Conservation (phyloP, 2,329 filamentous ascomycete species). For the Conoideocrella luteorostrata region DNA sequence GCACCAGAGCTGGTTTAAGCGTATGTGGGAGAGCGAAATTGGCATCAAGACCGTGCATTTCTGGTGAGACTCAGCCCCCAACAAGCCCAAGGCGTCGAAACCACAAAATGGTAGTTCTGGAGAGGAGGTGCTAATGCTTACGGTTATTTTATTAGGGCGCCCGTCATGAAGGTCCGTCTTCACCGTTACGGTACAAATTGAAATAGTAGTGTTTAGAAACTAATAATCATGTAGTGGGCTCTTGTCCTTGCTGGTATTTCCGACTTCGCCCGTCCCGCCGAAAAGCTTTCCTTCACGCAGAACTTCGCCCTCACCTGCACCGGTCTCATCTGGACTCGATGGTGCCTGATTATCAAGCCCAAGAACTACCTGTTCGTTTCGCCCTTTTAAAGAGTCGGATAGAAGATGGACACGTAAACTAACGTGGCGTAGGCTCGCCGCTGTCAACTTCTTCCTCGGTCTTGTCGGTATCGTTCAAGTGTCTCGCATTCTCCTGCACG, state of each 20-base stretch:
- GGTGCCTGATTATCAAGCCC: slow-evolving; percentile 96
- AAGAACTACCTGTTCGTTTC: slow-evolving; percentile 73
- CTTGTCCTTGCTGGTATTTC: slow-evolving; percentile 87
- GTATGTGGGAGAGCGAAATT: slow-evolving; percentile 76
- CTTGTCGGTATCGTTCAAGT: slow-evolving; percentile 80
- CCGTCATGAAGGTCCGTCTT: slow-evolving; percentile 68
- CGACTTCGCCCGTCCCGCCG: slow-evolving; percentile 84
- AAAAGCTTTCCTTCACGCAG: slow-evolving; percentile 88
- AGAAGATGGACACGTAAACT: background rate
- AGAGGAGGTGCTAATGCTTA: too few relatives aligned
- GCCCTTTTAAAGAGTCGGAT: background rate
- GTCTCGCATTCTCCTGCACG: slow-evolving; percentile 64
- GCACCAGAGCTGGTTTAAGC: slow-evolving; percentile 57
- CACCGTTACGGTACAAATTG: slow-evolving; percentile 4
- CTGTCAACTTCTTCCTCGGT: slow-evolving; percentile 97
- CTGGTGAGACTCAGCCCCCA: slow-evolving; percentile 55
- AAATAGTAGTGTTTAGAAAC: too few relatives aligned
- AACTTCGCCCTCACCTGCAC: slow-evolving; percentile 87
- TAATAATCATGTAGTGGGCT: slow-evolving; percentile 74
- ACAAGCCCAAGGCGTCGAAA: background rate
- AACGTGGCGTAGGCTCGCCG: slow-evolving; percentile 61
- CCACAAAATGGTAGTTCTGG: too few relatives aligned
- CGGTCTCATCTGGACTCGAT: slow-evolving; percentile 94
- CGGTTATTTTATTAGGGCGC: too few relatives aligned
- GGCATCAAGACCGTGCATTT: slow-evolving; percentile 95